Evolutionary conservation across 1,284 basidiomycete genomes (phyloP), one percentile per base, ranked within the genome.

Genomic region (Cryptococcus sp.): DNA sequence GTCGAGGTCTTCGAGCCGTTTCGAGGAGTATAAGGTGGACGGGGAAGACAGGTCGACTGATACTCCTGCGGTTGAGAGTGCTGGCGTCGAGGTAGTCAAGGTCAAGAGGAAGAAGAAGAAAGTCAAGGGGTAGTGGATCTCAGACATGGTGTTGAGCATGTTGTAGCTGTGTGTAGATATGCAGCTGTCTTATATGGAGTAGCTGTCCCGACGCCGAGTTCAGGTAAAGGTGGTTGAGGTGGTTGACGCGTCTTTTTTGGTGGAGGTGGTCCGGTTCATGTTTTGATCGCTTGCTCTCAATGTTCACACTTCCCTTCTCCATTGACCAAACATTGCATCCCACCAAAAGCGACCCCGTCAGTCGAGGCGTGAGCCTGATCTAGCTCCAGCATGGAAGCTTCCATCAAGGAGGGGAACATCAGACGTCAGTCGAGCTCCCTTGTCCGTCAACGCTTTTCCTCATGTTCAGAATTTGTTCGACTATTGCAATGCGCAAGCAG

Each of bases 21-120:
- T 83, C 66, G 80, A 80, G 19, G 77, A 79, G 46, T 87, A 84
- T 53, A 80, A 80, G 43, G 72, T 77, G 0, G 71, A 45, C 37
- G 46, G 38, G 6, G 43, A 39, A 36, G 47, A 38, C 37, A 23
- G 46, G 36, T 43, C 36, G 23, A 55, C 53, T 18, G 25, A 41
- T 28, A 26, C 39, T 10, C 23, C 56, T 6, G 63, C 60, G 10
- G 53, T 56, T 1, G 48, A 61, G 4, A 51, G 56, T 14, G 47
- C 52, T 3, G 58, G 66, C 39, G 58, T 65, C 3, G 54, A 69
- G 52, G 64, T 69, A 5, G 65, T 69, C 14, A 67, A 65, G 44
- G 67, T 70, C 4, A 68, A 66, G 56, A 51, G 64, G 47, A 72
- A 72, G 63, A 68, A 71, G 62, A 65, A 67, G 60, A 66, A 65